Conservation (phyloP, 2,329 filamentous ascomycete genomes). For the Hymenoscyphus infarciens region DNA sequence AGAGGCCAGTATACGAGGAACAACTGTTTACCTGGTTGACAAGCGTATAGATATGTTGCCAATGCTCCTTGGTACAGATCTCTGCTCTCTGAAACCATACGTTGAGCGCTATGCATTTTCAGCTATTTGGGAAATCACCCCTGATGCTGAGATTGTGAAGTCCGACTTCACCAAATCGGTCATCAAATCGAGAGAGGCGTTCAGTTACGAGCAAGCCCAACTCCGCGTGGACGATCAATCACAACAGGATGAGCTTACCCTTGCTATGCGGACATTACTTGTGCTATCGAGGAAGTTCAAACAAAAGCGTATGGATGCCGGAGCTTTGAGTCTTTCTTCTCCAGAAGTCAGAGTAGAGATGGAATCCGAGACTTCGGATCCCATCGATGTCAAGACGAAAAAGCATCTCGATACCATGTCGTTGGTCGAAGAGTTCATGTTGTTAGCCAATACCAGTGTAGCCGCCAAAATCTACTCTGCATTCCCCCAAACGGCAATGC, state of each 20-base stretch:
- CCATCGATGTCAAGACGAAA: constrained; percentile 95
- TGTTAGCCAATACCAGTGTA: constrained; percentile 94
- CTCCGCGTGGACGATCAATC: constrained; percentile 85
- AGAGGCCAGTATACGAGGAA: constrained; percentile 90
- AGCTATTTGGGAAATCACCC: constrained; percentile 82
- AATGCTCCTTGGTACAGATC: constrained; percentile 88
- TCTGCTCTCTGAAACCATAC: constrained; percentile 95
- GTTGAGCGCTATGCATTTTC: constrained; percentile 93
- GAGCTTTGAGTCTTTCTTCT: constrained; percentile 92
- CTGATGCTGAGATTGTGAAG: constrained; percentile 78
- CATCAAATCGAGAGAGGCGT: constrained; percentile 92
- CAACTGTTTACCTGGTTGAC: constrained; percentile 95
- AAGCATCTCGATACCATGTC: constrained; percentile 93
- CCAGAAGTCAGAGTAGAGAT: constrained; percentile 95
- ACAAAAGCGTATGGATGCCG: constrained; percentile 93
- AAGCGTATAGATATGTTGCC: constrained; percentile 99
- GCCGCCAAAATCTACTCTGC: constrained; percentile 84
- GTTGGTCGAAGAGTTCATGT: constrained; percentile 98
- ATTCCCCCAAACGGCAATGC: constrained; percentile 91
- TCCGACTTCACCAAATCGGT: constrained; percentile 96
- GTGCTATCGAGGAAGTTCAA: constrained; percentile 88
- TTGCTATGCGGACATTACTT: constrained; percentile 82
- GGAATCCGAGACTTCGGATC: constrained; percentile 93
- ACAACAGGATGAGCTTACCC: constrained; percentile 83
- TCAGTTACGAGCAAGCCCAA: constrained; percentile 96